Percentiles rank a stretch among this genome's conserved stretches.
Evolutionary conservation across 2,329 filamentous ascomycete species (phyloP).

Genomic region (Drechslerella dactyloides): DNA sequence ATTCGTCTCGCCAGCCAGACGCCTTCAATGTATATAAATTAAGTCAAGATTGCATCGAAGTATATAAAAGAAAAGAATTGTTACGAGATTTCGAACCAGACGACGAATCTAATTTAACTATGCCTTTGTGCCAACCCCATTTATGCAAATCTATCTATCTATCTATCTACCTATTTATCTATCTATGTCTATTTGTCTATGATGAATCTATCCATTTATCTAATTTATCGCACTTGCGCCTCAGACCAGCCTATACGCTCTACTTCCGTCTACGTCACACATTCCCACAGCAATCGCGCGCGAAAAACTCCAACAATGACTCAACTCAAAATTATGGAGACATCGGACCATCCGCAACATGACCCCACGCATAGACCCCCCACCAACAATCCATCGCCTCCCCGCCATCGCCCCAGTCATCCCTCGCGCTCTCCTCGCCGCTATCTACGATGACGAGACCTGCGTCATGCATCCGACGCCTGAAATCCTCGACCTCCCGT

Average conservation of each 20-base stretch:
- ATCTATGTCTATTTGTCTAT: slow-evolving; percentile 7
- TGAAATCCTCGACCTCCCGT: slow-evolving; percentile 69
- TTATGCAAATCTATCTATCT: slow-evolving; percentile 10
- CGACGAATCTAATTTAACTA: too few species aligned
- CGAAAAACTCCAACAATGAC: not conserved
- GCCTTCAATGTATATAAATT: too few species aligned
- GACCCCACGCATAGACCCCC: slow-evolving; percentile 63
- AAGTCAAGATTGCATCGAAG: too few species aligned
- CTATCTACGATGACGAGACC: slow-evolving; percentile 66
- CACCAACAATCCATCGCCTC: slow-evolving; percentile 70
- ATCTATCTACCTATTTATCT: slow-evolving; percentile 30
- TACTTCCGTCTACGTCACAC: too few species aligned
- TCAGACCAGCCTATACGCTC: too few species aligned
- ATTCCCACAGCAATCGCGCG: too few species aligned
- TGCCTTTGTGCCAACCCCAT: not conserved
- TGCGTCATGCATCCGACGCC: slow-evolving; percentile 65
- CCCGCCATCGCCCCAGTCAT: slow-evolving; percentile 71
- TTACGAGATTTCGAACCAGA: too few species aligned
- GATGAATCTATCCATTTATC: slow-evolving; percentile 3
- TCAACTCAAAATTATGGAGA: not conserved
- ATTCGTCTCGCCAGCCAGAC: too few species aligned
- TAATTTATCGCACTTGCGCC: not conserved
- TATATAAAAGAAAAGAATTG: too few species aligned
- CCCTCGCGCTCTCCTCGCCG: slow-evolving; percentile 69
- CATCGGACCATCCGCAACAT: not conserved